phyloP scores from a whole-genome alignment of 139 green algal genomes.

The Micractinium conductrix region DNA sequence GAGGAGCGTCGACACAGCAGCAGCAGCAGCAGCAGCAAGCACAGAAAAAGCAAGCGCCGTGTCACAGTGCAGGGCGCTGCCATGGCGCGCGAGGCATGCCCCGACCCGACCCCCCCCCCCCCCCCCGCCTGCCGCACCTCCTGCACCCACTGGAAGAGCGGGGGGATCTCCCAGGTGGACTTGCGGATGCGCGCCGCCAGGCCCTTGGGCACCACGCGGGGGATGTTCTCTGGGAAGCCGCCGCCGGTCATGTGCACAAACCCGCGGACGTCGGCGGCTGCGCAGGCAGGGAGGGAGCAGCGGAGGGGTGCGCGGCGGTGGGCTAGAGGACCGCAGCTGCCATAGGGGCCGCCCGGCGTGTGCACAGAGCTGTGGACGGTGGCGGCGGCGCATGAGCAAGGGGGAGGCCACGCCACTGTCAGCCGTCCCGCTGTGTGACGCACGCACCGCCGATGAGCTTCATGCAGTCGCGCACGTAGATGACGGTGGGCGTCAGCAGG shows the following conservation, averaged over 20 bases:
- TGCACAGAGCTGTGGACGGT: too few relatives aligned
- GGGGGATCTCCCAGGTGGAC: slow-evolving; percentile 72
- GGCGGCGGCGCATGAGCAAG: too few relatives aligned
- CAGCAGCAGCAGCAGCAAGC: too few relatives aligned
- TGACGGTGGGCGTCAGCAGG: slow-evolving; percentile 73
- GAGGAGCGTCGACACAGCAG: too few relatives aligned
- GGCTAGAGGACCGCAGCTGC: too few relatives aligned
- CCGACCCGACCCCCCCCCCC: background rate
- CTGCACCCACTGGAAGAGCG: slow-evolving; percentile 86
- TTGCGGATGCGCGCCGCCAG: slow-evolving; percentile 69
- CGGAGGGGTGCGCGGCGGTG: background rate
- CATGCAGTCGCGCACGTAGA: slow-evolving; percentile 67
- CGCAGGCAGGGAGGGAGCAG: background rate
- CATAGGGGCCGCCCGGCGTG: too few relatives aligned
- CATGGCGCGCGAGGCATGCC: too few relatives aligned
- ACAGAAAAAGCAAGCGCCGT: background rate
- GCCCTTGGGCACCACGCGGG: slow-evolving; percentile 91
- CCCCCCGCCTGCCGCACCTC: slow-evolving; percentile 35
- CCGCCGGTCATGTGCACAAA: slow-evolving; percentile 99
- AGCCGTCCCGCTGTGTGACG: background rate
- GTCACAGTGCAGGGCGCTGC: background rate
- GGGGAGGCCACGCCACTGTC: too few relatives aligned
- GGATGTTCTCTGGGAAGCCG: slow-evolving; percentile 98
- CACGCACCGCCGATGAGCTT: background rate
- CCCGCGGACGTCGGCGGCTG: slow-evolving; percentile 56